These are phyloP conservation scores for Coemansia sp. DNA, from an alignment of 192 early-diverging fungal species.

Conservation along the genomic window DNA sequence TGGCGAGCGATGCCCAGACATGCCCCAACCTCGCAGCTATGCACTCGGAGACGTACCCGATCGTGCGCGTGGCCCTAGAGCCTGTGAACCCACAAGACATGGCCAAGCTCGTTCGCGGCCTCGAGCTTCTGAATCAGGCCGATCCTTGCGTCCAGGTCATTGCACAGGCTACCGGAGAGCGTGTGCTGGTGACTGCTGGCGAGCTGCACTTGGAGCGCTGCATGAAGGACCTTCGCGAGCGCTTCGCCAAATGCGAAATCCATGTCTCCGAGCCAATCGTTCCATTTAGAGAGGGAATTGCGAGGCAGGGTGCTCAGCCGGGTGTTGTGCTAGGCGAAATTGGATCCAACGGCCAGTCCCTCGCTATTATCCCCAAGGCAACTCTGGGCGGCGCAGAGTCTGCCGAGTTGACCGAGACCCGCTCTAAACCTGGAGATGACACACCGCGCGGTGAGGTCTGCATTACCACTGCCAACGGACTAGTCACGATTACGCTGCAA, in stretches of 20 bases:
- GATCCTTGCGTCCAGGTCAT: constrained; percentile 93
- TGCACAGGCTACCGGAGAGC: constrained; percentile 93
- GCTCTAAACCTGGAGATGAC: constrained; percentile 15
- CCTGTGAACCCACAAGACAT: constrained; percentile 90
- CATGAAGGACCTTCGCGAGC: constrained; percentile 87
- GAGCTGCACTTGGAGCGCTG: constrained; percentile 97
- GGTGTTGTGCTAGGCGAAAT: constrained; percentile 37
- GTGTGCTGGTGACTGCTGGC: constrained; percentile 93
- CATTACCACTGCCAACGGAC: constrained; percentile 45
- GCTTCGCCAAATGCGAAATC: constrained; percentile 92
- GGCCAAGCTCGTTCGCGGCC: constrained; percentile 77
- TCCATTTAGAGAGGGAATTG: constrained; percentile 94
- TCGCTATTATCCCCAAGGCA: constrained; percentile 37
- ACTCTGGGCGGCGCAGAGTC: not conserved
- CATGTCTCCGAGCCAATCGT: constrained; percentile 94
- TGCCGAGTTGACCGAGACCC: constrained; percentile 5
- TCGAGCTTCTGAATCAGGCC: constrained; percentile 89
- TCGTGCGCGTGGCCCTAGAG: constrained; percentile 95
- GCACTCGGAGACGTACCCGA: constrained; percentile 67
- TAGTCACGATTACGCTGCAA: constrained; percentile 37
- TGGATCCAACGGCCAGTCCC: constrained; percentile 32
- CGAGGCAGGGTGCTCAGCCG: constrained; percentile 46
- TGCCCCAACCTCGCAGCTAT: constrained; percentile 75
- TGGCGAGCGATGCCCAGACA: constrained; percentile 64
- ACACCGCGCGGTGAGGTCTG: constrained; percentile 41